Conservation (phyloP, 2,329 filamentous ascomycete genomes). For the Apiospora arundinis region DNA sequence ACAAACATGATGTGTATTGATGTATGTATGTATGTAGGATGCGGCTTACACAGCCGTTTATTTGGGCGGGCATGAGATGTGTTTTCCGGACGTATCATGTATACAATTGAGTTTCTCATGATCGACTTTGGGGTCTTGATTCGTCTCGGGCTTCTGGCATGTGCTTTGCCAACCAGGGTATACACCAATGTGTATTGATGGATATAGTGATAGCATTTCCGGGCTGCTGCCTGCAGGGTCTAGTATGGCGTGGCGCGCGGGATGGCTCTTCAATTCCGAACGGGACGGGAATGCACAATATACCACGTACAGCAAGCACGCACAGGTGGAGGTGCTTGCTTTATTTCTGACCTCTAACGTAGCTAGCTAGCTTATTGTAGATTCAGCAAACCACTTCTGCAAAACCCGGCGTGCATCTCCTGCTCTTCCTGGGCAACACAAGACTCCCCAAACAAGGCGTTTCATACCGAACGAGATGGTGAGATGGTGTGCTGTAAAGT, state of each 20-base stretch:
- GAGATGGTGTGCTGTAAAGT: neutral
- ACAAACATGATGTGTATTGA: neutral
- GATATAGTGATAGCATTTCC: neutral
- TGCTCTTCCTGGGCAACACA: neutral
- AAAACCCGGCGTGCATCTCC: too few species aligned
- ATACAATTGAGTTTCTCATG: constrained; percentile 1
- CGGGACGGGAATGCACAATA: constrained; percentile 17
- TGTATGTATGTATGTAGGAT: constrained; percentile 1
- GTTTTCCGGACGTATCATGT: constrained; percentile 19
- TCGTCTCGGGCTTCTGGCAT: constrained; percentile 2
- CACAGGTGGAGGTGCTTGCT: neutral
- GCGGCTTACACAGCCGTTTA: constrained; percentile 14
- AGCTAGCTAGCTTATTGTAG: too few species aligned
- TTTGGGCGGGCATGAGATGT: neutral
- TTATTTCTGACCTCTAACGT: too few species aligned
- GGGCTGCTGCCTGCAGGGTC: neutral
- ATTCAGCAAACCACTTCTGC: too few species aligned
- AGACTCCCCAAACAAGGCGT: neutral
- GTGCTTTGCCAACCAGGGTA: neutral
- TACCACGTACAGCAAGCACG: neutral
- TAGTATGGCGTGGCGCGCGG: constrained; percentile 8
- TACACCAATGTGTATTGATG: neutral
- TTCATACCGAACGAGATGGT: neutral
- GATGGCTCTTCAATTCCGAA: constrained; percentile 11
- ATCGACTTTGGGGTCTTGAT: neutral